These are phyloP conservation scores for Cladorrhinum samala DNA, from an alignment of 495 filamentous ascomycete species.

Conservation along the genomic window DNA sequence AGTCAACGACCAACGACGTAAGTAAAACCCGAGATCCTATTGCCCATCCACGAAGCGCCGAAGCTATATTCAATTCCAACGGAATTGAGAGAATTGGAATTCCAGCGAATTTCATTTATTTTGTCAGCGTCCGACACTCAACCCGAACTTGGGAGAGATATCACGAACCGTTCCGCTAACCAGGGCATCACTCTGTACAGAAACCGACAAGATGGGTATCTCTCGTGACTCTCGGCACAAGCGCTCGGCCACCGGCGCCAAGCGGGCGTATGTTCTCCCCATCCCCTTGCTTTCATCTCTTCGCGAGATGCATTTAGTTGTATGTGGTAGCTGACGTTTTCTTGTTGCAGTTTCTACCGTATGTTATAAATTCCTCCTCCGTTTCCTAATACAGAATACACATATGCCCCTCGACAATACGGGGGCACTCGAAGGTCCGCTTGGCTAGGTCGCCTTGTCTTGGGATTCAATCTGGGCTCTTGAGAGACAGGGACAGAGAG, in stretches of 20 bases:
- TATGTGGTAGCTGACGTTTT: slow-evolving; percentile 16
- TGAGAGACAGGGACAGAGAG: too few species aligned
- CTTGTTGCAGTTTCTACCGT: slow-evolving; percentile 30
- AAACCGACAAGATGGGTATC: slow-evolving; percentile 81
- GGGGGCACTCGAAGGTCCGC: slow-evolving; percentile 50
- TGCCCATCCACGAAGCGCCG: not conserved
- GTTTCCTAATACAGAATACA: slow-evolving; percentile 8
- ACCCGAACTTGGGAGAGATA: slow-evolving; percentile 1
- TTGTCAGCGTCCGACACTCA: slow-evolving; percentile 5
- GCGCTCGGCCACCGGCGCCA: slow-evolving; percentile 94
- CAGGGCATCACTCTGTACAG: slow-evolving; percentile 19
- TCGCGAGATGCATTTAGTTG: not conserved
- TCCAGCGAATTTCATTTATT: not conserved
- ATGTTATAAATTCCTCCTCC: slow-evolving; percentile 21
- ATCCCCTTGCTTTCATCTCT: slow-evolving; percentile 1
- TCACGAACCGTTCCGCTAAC: slow-evolving; percentile 11
- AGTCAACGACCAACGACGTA: slow-evolving; percentile 22
- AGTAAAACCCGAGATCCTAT: slow-evolving; percentile 8
- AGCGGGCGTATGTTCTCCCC: slow-evolving; percentile 55
- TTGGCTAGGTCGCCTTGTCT: slow-evolving; percentile 20
- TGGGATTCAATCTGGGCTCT: not conserved
- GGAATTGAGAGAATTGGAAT: not conserved
- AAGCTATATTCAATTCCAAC: not conserved
- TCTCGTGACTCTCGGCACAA: slow-evolving; percentile 99
- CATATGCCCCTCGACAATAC: slow-evolving; percentile 11